Evolutionary conservation across 164 flowering plant species (phyloP).

Genomic region (Kalanchoe fedtschenkoi): DNA sequence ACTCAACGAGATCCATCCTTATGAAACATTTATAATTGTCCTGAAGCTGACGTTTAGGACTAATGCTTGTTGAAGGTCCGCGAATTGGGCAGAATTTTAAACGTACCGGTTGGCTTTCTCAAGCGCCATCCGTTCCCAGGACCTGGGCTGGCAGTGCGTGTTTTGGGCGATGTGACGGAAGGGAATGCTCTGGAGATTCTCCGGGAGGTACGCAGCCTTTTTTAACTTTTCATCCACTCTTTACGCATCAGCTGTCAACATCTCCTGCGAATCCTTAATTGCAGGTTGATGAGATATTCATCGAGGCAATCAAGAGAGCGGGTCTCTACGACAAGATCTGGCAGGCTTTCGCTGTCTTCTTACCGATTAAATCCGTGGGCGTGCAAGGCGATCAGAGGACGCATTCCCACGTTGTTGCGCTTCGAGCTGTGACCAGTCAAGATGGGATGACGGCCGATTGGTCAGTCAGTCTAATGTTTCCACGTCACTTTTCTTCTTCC

Average conservation of each 20-base stretch:
- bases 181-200: slow-evolving; percentile 77
- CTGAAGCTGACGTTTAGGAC: neutral
- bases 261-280: neutral
- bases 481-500: neutral
- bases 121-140: slow-evolving; percentile 98
- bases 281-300: slow-evolving; percentile 96
- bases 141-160: slow-evolving; percentile 97
- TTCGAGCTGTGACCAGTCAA: slow-evolving; percentile 94
- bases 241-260: neutral
- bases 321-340: slow-evolving; percentile 88
- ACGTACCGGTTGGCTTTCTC: slow-evolving; percentile 74
- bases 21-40: neutral
- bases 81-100: slow-evolving; percentile 66
- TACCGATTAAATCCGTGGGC: slow-evolving; percentile 76
- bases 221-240: neutral
- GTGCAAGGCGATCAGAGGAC: slow-evolving; percentile 99
- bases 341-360: slow-evolving; percentile 97
- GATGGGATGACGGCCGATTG: slow-evolving; percentile 99
- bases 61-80: slow-evolving; percentile 51
- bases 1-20: neutral
- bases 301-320: slow-evolving; percentile 86
- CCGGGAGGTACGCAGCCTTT: slow-evolving; percentile 48
- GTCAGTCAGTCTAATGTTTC: slow-evolving; percentile 32
- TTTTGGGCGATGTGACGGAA: slow-evolving; percentile 83
- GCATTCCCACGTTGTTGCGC: slow-evolving; percentile 84